Conservation (phyloP, 805 yeast genomes). For the Gaillardinia entomophila region DNA sequence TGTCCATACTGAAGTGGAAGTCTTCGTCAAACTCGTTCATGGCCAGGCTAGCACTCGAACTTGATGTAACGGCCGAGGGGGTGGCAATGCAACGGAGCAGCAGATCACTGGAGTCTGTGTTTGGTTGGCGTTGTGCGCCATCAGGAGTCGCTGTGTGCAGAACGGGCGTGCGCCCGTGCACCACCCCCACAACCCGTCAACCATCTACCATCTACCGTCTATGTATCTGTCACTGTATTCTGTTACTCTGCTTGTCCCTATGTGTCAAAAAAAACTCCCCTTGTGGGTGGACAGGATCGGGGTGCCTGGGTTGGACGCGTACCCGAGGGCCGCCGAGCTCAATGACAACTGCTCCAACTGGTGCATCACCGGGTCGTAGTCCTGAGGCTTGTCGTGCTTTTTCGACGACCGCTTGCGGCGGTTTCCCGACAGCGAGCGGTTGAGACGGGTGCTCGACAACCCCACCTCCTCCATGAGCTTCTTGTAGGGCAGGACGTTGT, state of each 20-base stretch:
- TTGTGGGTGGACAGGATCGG: slow-evolving; percentile 21
- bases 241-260: too few relatives aligned
- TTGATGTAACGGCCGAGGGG: too few relatives aligned
- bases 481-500: slow-evolving; percentile 65
- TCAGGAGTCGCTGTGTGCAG: slow-evolving; percentile 2
- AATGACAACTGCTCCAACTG: slow-evolving; percentile 42
- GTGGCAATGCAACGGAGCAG: neutral
- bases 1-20: slow-evolving; percentile 17
- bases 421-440: slow-evolving; percentile 18
- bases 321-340: slow-evolving; percentile 43
- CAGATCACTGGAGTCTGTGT: neutral
- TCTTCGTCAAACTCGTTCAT: neutral
- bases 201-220: too few relatives aligned
- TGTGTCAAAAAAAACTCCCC: slow-evolving; percentile 16
- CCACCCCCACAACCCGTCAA: too few relatives aligned
- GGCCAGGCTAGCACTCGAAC: too few relatives aligned
- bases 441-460: slow-evolving; percentile 35
- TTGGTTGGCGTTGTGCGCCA: slow-evolving; percentile 6
- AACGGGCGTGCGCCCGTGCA: neutral
- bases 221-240: neutral
- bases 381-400: neutral
- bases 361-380: slow-evolving; percentile 34
- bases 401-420: slow-evolving; percentile 17
- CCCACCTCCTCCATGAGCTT: slow-evolving; percentile 93
- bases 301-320: slow-evolving; percentile 39